These are phyloP conservation scores for Pinus albicaulis DNA, from an alignment of 75 land plant genomes.

Conservation along the genomic window DNA sequence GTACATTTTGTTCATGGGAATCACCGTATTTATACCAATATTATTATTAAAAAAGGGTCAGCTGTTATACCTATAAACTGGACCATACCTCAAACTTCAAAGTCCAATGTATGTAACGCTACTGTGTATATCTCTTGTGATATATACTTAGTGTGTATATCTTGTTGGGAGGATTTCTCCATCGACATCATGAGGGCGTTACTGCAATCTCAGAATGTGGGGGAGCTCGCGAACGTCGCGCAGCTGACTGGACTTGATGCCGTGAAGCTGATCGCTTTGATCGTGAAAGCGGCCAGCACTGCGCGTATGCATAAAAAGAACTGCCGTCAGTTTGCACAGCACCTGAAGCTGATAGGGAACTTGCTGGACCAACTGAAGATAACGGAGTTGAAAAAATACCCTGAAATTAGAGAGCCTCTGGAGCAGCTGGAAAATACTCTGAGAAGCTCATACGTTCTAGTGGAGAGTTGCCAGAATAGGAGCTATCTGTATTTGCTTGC, in stretches of 20 bases:
- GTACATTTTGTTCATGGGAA: too few species aligned
- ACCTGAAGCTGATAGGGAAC: constrained; percentile 81
- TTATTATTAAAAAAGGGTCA: too few species aligned
- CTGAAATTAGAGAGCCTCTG: constrained; percentile 83
- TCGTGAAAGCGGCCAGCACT: constrained; percentile 69
- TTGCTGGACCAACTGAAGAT: constrained; percentile 81
- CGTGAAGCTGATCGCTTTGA: constrained; percentile 54
- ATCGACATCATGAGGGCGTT: not conserved
- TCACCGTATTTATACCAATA: too few species aligned
- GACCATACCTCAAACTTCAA: too few species aligned
- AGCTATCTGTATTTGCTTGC: constrained; percentile 86
- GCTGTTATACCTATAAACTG: too few species aligned
- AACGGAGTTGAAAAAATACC: constrained; percentile 72
- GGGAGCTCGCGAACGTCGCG: constrained; percentile 65
- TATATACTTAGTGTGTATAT: too few species aligned
- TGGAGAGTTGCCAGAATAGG: constrained; percentile 75
- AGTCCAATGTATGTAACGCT: too few species aligned
- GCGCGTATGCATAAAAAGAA: constrained; percentile 92
- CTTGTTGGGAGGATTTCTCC: not conserved
- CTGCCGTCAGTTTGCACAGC: constrained; percentile 84
- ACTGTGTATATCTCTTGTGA: too few species aligned
- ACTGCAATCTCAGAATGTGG: constrained; percentile 53
- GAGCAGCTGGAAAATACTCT: constrained; percentile 87
- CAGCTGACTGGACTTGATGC: constrained; percentile 80
- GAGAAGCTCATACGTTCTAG: constrained; percentile 61